These are phyloP conservation scores for Westerdykella aurantiaca DNA, from an alignment of 2,329 filamentous ascomycete species.

Conservation along the genomic window DNA sequence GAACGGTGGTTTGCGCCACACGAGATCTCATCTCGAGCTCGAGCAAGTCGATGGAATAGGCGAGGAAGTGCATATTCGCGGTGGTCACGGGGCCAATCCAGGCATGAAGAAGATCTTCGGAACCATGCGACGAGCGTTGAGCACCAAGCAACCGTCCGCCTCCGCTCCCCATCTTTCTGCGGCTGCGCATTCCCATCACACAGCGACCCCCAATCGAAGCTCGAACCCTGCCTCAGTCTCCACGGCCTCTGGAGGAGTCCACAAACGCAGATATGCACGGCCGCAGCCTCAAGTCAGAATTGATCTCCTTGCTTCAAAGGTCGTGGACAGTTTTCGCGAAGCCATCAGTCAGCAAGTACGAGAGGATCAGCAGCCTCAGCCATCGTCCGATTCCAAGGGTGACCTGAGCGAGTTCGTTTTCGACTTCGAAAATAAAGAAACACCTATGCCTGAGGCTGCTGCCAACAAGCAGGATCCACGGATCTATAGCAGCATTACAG, in stretches of 20 bases:
- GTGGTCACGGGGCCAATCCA: slow-evolving; percentile 39
- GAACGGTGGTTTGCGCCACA: slow-evolving; percentile 22
- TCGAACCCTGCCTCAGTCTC: slow-evolving; percentile 26
- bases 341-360: slow-evolving; percentile 60
- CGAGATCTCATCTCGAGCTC: slow-evolving; percentile 29
- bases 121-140: slow-evolving; percentile 76
- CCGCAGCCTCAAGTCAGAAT: slow-evolving; percentile 56
- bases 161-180: slow-evolving; percentile 20
- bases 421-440: slow-evolving; percentile 25
- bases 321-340: slow-evolving; percentile 71
- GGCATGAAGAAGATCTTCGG: slow-evolving; percentile 83
- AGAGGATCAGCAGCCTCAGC: slow-evolving; percentile 23
- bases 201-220: slow-evolving; percentile 17
- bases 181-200: slow-evolving; percentile 16
- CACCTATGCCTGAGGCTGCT: slow-evolving; percentile 7
- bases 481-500: slow-evolving; percentile 56
- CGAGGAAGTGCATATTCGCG: slow-evolving; percentile 18
- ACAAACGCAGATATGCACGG: slow-evolving; percentile 28
- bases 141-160: slow-evolving; percentile 47
- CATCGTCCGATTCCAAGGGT: slow-evolving; percentile 12
- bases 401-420: slow-evolving; percentile 32
- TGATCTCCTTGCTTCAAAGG: slow-evolving; percentile 73
- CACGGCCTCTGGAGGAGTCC: slow-evolving; percentile 21
- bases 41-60: slow-evolving; percentile 22
- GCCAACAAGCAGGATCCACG: slow-evolving; percentile 28